Conservation (phyloP, 306 rosid genomes). For the Lupinus albus region DNA sequence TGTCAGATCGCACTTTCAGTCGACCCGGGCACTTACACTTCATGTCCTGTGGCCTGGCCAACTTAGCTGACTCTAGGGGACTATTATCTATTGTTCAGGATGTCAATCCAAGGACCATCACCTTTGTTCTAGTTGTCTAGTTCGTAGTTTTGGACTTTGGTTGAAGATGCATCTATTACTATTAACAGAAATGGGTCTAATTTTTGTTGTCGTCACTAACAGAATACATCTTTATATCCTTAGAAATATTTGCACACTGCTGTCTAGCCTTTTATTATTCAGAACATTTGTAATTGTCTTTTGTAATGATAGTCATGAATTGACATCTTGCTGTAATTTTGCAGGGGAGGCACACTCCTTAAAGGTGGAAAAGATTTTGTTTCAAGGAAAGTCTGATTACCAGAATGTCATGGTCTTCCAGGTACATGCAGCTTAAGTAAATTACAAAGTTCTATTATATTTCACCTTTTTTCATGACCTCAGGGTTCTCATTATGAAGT, state of each 20-base stretch:
- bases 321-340: constrained; percentile 37
- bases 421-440: constrained; percentile 48
- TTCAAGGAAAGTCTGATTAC: constrained; percentile 88
- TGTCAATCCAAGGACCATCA: not conserved
- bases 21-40: too few relatives aligned
- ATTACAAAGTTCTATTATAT: constrained; percentile 1
- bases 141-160: not conserved
- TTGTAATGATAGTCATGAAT: not conserved
- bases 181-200: not conserved
- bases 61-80: too few relatives aligned
- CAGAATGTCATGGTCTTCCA: constrained; percentile 95
- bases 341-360: constrained; percentile 99
- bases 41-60: too few relatives aligned
- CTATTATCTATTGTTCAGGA: too few relatives aligned
- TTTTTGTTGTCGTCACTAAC: not conserved
- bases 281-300: not conserved
- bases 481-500: not conserved
- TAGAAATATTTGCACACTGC: not conserved
- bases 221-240: not conserved
- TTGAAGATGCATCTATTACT: constrained; percentile 1
- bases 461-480: not conserved
- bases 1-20: too few relatives aligned
- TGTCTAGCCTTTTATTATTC: not conserved
- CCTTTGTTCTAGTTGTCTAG: constrained; percentile 1
- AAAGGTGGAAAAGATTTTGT: constrained; percentile 85